phyloP scores from a whole-genome alignment of 208 protist genomes.

The Willaertia magna region DNA sequence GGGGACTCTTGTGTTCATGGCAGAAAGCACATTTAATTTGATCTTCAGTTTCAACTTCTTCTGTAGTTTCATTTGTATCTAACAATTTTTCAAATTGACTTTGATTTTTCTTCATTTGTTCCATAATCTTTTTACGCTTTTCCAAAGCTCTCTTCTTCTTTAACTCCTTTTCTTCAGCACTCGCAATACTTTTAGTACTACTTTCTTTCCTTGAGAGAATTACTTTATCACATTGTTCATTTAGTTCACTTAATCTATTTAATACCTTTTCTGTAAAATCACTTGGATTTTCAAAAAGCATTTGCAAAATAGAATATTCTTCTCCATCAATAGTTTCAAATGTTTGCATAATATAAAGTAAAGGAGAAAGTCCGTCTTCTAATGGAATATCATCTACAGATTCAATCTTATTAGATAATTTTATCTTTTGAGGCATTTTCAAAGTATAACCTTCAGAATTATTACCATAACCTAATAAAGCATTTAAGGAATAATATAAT shows the following conservation, averaged over 20 bases:
- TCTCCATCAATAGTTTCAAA: neutral
- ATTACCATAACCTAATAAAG: no score
- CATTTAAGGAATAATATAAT: neutral
- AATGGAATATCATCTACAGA: neutral
- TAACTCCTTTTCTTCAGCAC: neutral
- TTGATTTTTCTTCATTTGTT: neutral
- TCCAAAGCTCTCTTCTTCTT: neutral
- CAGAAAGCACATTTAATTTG: neutral
- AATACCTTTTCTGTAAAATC: neutral
- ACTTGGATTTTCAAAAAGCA: neutral
- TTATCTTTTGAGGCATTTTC: no score
- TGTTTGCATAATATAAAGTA: neutral
- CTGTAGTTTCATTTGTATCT: neutral
- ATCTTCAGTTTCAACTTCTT: neutral
- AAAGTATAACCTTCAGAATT: no score
- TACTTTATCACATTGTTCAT: neutral
- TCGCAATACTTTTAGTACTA: no score
- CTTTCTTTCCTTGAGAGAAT: neutral
- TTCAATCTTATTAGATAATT: no score
- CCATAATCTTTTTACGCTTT: neutral
- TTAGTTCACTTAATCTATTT: neutral
- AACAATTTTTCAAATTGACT: neutral
- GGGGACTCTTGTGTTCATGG: neutral
- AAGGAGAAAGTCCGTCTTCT: neutral
- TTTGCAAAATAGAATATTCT: neutral